A percentile compares a stretch with the other conserved stretches of the same genome.
Conservation (phyloP, 208 protist genomes). For the Trypanosoma boissoni region DNA sequence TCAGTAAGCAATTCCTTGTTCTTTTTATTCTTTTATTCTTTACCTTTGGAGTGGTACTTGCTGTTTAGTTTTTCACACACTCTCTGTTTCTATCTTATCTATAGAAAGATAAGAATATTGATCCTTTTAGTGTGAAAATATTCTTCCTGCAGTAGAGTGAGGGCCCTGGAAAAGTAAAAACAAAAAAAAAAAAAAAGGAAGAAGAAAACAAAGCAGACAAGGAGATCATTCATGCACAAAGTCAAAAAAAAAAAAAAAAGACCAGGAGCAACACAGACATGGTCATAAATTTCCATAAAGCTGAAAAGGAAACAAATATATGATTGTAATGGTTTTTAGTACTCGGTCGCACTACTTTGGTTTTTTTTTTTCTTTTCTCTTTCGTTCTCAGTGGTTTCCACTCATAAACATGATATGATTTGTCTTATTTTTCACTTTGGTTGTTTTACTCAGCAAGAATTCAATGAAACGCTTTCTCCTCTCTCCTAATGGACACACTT, state of each 20-base stretch:
- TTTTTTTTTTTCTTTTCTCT: conserved; percentile 12
- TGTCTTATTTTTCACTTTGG: too few relatives aligned
- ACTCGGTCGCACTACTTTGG: background rate
- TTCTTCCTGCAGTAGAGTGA: too few relatives aligned
- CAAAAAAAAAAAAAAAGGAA: conserved; percentile 7
- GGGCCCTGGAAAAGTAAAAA: conserved; percentile 5
- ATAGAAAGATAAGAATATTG: conserved; percentile 13
- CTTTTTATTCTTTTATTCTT: too few relatives aligned
- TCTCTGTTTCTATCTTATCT: conserved; percentile 3
- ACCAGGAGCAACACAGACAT: background rate
- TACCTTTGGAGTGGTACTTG: too few relatives aligned
- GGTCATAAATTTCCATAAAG: background rate
- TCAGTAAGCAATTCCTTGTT: too few relatives aligned
- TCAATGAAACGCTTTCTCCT: too few relatives aligned
- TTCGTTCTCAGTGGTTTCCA: too few relatives aligned
- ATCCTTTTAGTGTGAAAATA: conserved; percentile 2
- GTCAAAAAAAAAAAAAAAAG: conserved; percentile 15
- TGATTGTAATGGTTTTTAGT: conserved; percentile 13
- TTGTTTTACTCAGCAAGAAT: too few relatives aligned
- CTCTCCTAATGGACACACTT: too few relatives aligned
- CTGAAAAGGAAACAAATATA: conserved; percentile 6
- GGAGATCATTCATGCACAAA: conserved; percentile 6
- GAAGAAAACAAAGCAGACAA: conserved; percentile 7
- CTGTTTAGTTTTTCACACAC: background rate
- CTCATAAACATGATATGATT: too few relatives aligned